Evolutionary conservation across 768 basidiomycete species (phyloP), one percentile per base, ranked within the genome.

Genomic region (Obba rivulosa): DNA sequence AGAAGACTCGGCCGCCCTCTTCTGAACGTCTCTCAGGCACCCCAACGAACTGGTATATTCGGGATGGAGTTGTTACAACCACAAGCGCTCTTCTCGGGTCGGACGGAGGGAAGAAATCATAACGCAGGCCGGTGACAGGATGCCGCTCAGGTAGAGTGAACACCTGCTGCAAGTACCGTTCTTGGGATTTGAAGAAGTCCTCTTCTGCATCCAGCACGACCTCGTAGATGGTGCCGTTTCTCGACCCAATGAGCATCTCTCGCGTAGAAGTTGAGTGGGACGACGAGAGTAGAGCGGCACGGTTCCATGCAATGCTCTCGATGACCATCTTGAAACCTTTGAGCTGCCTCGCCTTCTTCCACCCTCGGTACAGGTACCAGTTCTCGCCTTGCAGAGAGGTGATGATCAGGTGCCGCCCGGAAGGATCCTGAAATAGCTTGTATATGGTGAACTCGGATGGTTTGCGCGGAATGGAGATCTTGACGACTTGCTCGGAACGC

Each of bases 301-400:
- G 86, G 58, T 92, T 93, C 95, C 95, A 98, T 0, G 90, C 90
- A 35, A 98, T 73, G 53, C 89, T 85, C 64, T 94, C 90, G 55
- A 98, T 86, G 59, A 89, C 76, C 73, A 91, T 83, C 63, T 89
- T 86, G 66, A 93, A 86, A 8, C 73, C 71, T 60, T 89, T 86
- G 45, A 98, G 71, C 38, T 77, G 84, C 38, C 80, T 78, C 0
- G 91, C 85, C 59, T 92, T 90, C 71, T 87, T 87, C 80, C 85
- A 86, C 8, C 78, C 76, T 45, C 78, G 75, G 59, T 81, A 92
- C 3, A 93, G 69, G 62, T 98, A 97, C 83, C 89, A 97, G 52
- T 91, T 94, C 62, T 99, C 94, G 43, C 92, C 92, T 58, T 91
- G 82, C 11, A 71, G 72, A 8, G 92, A 93, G 0, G 91, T 89